Conservation (phyloP, 192 early-diverging fungal species). For the Podila verticillata region DNA sequence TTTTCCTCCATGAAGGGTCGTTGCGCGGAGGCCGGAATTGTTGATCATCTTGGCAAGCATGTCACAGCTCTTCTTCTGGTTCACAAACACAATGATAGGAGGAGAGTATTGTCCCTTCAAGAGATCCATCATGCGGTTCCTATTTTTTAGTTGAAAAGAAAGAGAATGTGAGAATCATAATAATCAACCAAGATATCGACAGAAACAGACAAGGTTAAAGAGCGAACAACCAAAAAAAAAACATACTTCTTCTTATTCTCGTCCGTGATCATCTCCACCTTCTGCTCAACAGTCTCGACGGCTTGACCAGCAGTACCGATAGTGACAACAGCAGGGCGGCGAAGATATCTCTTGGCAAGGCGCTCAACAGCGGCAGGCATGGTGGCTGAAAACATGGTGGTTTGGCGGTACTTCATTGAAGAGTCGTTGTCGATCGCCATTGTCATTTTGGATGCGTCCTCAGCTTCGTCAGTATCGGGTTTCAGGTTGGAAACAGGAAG, state of each 20-base stretch:
- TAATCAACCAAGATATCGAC: not conserved
- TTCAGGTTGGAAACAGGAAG: slow-evolving; percentile 92
- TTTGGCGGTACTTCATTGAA: slow-evolving; percentile 81
- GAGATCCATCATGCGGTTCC: slow-evolving; percentile 80
- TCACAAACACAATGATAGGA: slow-evolving; percentile 98
- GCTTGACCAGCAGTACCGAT: slow-evolving; percentile 98
- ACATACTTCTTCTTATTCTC: slow-evolving; percentile 84
- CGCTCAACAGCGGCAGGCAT: slow-evolving; percentile 97
- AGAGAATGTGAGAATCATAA: not conserved
- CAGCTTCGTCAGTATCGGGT: slow-evolving; percentile 80
- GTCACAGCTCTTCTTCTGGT: slow-evolving; percentile 95
- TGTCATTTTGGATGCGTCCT: slow-evolving; percentile 61
- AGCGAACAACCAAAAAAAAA: not conserved
- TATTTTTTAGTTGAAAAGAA: slow-evolving; percentile 39
- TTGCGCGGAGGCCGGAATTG: slow-evolving; percentile 75
- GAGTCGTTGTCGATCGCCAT: slow-evolving; percentile 42
- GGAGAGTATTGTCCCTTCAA: slow-evolving; percentile 76
- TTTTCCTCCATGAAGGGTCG: slow-evolving; percentile 95
- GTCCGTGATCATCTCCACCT: slow-evolving; percentile 91
- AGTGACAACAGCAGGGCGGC: slow-evolving; percentile 91
- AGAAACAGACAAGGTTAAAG: not conserved
- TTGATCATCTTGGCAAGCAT: slow-evolving; percentile 82
- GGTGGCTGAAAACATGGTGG: slow-evolving; percentile 99
- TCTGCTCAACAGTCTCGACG: slow-evolving; percentile 95
- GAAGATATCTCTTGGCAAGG: slow-evolving; percentile 92